A percentile compares a stretch with the other conserved stretches of the same genome.
Evolutionary conservation across 768 basidiomycete genomes (phyloP).

Genomic region (Mycena capillaripes): DNA sequence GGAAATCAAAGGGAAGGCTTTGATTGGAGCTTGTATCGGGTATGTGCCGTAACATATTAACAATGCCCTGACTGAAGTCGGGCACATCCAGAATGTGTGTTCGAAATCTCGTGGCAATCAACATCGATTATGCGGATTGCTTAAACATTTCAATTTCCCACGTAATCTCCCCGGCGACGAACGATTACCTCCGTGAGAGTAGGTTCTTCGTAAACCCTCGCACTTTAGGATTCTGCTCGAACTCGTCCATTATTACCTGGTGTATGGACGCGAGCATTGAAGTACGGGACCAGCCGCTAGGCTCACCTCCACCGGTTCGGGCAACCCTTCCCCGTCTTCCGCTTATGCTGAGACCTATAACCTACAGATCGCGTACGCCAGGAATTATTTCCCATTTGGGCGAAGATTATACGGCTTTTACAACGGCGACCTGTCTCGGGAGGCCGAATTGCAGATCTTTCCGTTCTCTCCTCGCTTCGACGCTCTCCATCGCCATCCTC

Average conservation of each 20-base stretch:
- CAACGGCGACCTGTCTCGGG: too few species aligned
- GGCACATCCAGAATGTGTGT: neutral
- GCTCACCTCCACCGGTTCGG: too few species aligned
- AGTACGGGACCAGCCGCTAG: neutral
- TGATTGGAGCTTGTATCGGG: neutral
- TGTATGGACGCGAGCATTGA: neutral
- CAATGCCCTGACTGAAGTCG: neutral
- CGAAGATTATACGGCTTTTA: too few species aligned
- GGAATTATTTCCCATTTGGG: too few species aligned
- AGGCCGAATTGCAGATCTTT: too few species aligned
- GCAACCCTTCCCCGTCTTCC: too few species aligned
- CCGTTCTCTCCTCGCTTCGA: too few species aligned
- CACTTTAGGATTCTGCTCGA: neutral
- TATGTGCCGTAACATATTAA: neutral
- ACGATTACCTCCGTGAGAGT: neutral
- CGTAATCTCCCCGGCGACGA: neutral
- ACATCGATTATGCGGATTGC: neutral
- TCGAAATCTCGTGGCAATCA: neutral
- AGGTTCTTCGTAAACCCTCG: neutral
- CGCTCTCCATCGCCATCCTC: too few species aligned
- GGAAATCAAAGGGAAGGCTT: neutral
- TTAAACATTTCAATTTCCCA: neutral
- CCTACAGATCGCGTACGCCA: too few species aligned
- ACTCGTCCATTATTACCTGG: neutral
- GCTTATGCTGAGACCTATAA: too few species aligned